These are phyloP conservation scores for Alternaria hordeiaustralica DNA, from an alignment of 2,329 filamentous ascomycete species.

Conservation along the genomic window DNA sequence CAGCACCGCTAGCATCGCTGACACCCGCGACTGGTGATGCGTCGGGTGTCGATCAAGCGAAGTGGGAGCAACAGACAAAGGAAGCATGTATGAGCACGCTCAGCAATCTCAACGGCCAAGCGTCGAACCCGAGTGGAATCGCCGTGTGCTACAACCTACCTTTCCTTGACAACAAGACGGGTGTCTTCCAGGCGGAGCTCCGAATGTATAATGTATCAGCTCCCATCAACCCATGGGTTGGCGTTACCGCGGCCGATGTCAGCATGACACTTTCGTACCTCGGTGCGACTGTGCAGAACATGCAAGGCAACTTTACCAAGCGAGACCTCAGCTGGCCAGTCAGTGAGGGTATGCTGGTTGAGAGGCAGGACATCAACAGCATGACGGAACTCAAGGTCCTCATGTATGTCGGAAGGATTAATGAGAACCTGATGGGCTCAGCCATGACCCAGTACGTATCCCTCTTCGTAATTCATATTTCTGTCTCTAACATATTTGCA, in stretches of 20 bases:
- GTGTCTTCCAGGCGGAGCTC: constrained; percentile 78
- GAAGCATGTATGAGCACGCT: constrained; percentile 67
- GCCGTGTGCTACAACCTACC: constrained; percentile 85
- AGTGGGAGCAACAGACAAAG: constrained; percentile 49
- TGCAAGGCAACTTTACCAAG: constrained; percentile 43
- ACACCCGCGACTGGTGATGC: constrained; percentile 46
- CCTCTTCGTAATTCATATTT: neutral
- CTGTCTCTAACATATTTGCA: constrained; percentile 39
- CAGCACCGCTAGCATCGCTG: constrained; percentile 39
- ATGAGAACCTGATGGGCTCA: constrained; percentile 60
- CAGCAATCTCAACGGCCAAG: constrained; percentile 58
- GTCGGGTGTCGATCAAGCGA: constrained; percentile 34
- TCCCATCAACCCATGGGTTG: constrained; percentile 58
- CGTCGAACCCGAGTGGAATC: constrained; percentile 76
- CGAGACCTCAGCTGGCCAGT: constrained; percentile 36
- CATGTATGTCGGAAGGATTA: constrained; percentile 73
- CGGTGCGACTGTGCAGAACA: constrained; percentile 51
- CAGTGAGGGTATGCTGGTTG: constrained; percentile 34
- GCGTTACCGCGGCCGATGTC: constrained; percentile 49
- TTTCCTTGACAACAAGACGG: constrained; percentile 69
- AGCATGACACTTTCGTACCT: constrained; percentile 52
- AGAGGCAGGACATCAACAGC: constrained; percentile 34
- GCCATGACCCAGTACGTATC: constrained; percentile 66
- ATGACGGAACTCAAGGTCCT: constrained; percentile 64
- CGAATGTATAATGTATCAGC: constrained; percentile 73